A percentile compares a stretch with the other conserved stretches of the same genome.
These are phyloP conservation scores for Dryadomyces quercus-mongolicae DNA, from an alignment of 2,329 filamentous ascomycete genomes.

Conservation along the genomic window DNA sequence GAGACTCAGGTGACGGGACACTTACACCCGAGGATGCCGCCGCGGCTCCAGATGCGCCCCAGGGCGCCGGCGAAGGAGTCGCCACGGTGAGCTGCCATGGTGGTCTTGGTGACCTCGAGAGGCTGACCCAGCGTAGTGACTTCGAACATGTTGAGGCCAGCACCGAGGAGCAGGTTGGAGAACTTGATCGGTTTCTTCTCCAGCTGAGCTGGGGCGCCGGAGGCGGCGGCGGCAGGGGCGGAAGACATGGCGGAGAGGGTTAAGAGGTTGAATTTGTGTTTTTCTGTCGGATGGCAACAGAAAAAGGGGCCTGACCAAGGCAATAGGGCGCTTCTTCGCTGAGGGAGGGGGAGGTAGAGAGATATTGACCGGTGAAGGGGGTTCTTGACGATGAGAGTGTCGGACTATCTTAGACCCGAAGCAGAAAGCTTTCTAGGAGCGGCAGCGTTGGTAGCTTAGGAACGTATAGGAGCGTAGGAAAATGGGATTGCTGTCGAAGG, in stretches of 20 bases:
- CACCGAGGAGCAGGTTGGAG: conserved; percentile 92
- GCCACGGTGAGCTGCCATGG: conserved; percentile 92
- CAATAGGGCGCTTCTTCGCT: conserved; percentile 80
- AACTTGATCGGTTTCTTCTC: conserved; percentile 99
- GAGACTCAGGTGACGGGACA: no score
- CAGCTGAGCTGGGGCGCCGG: conserved; percentile 42
- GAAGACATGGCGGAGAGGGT: conserved; percentile 44
- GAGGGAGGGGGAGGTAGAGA: conserved; percentile 11
- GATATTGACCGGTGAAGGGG: background rate
- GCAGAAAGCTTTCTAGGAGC: background rate
- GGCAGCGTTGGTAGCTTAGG: background rate
- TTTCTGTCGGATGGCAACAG: background rate
- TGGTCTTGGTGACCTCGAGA: conserved; percentile 98
- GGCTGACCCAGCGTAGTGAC: conserved; percentile 59
- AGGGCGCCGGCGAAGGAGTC: conserved; percentile 78
- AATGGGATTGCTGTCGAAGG: background rate
- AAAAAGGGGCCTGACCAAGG: conserved; percentile 84
- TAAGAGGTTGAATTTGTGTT: background rate
- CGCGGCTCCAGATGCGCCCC: conserved; percentile 81
- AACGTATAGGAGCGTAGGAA: background rate
- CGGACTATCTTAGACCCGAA: conserved; percentile 9
- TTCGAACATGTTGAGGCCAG: conserved; percentile 94
- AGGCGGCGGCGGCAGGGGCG: conserved; percentile 36
- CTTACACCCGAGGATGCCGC: conserved; percentile 89
- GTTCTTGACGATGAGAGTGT: background rate